phyloP scores from a whole-genome alignment of 441 rosid species.

The Jatropha podagrica region DNA sequence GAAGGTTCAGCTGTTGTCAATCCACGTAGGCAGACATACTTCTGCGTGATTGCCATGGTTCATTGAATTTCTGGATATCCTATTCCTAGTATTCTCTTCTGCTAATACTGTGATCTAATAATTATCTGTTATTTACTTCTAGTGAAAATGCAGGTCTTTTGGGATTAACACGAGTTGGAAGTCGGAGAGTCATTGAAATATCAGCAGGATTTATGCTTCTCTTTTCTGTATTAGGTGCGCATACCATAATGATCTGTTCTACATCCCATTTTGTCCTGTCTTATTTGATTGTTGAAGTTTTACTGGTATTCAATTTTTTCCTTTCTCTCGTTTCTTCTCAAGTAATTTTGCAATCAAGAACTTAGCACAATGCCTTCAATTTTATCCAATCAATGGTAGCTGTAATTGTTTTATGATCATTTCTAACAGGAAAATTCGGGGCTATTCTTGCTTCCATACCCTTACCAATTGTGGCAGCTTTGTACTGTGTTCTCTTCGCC shows the following conservation, averaged over 20 bases:
- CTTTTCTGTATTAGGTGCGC: slow-evolving; percentile 70
- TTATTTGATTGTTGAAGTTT: neutral
- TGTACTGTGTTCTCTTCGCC: slow-evolving; percentile 74
- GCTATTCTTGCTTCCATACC: slow-evolving; percentile 87
- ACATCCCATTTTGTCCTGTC: neutral
- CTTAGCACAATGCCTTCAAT: neutral
- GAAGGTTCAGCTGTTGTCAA: neutral
- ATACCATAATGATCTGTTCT: neutral
- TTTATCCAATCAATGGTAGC: neutral
- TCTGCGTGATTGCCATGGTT: neutral
- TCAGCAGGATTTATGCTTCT: slow-evolving; percentile 80
- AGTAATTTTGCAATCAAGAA: slow-evolving; percentile 1
- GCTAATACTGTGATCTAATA: slow-evolving; percentile 14
- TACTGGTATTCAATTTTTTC: neutral
- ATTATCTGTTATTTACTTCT: slow-evolving; percentile 21
- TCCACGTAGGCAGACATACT: neutral
- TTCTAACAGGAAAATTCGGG: slow-evolving; percentile 71
- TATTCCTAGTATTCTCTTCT: neutral
- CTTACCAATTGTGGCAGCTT: slow-evolving; percentile 73
- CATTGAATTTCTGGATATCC: neutral
- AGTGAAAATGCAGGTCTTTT: slow-evolving; percentile 85
- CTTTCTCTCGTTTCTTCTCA: neutral
- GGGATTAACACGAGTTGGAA: slow-evolving; percentile 79
- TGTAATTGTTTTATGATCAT: slow-evolving; percentile 8
- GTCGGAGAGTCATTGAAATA: slow-evolving; percentile 72